These are phyloP conservation scores for Globisporangium emineosum DNA, from an alignment of 352 stramenopile genomes.

Conservation along the genomic window DNA sequence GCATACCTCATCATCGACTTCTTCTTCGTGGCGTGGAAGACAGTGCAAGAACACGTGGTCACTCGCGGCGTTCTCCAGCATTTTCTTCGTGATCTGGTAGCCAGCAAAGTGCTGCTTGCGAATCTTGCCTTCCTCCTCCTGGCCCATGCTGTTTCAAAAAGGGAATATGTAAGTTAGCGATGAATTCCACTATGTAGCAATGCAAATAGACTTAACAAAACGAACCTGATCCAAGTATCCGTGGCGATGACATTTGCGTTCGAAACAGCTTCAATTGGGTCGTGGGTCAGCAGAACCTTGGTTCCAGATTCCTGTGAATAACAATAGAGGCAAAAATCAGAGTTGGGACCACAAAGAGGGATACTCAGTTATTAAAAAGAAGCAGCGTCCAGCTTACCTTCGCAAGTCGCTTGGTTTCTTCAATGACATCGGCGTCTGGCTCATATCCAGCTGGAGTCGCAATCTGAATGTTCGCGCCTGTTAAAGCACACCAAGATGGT, in stretches of 20 bases:
- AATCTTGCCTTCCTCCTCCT: conserved; percentile 93
- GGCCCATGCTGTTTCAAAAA: conserved; percentile 75
- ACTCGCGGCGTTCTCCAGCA: conserved; percentile 89
- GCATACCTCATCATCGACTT: conserved; percentile 95
- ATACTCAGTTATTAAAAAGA: not conserved
- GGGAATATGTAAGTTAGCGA: not conserved
- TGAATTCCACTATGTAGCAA: not conserved
- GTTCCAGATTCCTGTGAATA: conserved; percentile 51
- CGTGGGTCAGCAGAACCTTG: conserved; percentile 76
- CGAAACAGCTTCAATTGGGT: conserved; percentile 92
- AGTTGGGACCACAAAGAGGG: not conserved
- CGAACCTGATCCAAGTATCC: conserved; percentile 94
- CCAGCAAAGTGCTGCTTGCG: conserved; percentile 93
- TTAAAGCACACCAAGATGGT: not conserved
- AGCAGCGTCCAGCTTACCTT: conserved; percentile 20
- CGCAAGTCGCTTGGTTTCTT: conserved; percentile 87
- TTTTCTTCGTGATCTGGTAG: conserved; percentile 92
- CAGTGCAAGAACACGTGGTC: conserved; percentile 98
- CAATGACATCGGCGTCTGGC: conserved; percentile 86
- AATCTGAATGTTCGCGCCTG: conserved; percentile 91
- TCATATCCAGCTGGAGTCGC: conserved; percentile 93
- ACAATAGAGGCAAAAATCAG: not conserved
- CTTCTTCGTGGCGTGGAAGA: conserved; percentile 95
- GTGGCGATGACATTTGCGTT: conserved; percentile 95
- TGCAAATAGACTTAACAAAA: not conserved